Percentiles rank a stretch among this genome's conserved stretches.
Evolutionary conservation across 768 basidiomycete species (phyloP).

Genomic region (Trametes coccinea): DNA sequence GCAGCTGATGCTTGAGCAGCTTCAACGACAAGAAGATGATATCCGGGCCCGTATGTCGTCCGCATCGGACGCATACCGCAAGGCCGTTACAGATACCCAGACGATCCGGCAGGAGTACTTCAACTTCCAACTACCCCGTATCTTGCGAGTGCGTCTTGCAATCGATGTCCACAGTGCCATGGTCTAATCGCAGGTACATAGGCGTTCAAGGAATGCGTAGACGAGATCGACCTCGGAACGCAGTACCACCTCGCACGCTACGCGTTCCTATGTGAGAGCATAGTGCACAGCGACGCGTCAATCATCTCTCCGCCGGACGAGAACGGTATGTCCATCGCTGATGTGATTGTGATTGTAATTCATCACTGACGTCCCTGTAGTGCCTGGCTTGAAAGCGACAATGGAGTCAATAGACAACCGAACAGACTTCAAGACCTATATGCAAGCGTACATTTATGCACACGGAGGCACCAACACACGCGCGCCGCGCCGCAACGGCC

Average conservation of each 20-base stretch:
- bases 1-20: slow-evolving; percentile 40
- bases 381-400: slow-evolving; percentile 78
- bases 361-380: slow-evolving; percentile 30
- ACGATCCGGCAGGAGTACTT: slow-evolving; percentile 95
- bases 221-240: slow-evolving; percentile 96
- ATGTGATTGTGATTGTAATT: no score
- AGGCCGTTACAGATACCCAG: slow-evolving; percentile 88
- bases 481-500: slow-evolving; percentile 88
- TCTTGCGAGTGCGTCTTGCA: slow-evolving; percentile 74
- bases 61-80: slow-evolving; percentile 86
- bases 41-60: slow-evolving; percentile 81
- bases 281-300: slow-evolving; percentile 84
- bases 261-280: slow-evolving; percentile 91
- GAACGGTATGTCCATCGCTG: slow-evolving; percentile 50
- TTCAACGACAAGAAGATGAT: slow-evolving; percentile 94
- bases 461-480: slow-evolving; percentile 59
- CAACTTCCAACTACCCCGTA: slow-evolving; percentile 93
- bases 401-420: slow-evolving; percentile 94
- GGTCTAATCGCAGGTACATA: slow-evolving; percentile 1
- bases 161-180: background rate
- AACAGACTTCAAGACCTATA: slow-evolving; percentile 91
- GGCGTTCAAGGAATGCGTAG: slow-evolving; percentile 89
- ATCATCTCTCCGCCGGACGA: slow-evolving; percentile 73
- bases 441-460: slow-evolving; percentile 97
- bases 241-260: slow-evolving; percentile 97